phyloP scores from a whole-genome alignment of 345 rosid genomes.

The Cardamine occulta region DNA sequence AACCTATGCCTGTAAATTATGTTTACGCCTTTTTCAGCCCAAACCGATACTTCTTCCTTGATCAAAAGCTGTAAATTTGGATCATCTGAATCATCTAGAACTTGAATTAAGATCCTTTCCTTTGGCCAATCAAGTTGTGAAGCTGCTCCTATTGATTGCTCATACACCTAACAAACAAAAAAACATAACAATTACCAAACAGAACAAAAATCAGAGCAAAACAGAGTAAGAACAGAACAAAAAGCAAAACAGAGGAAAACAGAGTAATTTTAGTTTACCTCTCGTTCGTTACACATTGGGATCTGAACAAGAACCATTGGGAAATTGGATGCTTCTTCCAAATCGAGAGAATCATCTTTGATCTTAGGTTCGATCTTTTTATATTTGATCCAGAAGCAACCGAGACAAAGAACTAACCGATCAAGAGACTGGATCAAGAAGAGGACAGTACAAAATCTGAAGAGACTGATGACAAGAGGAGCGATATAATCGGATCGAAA shows the following conservation, averaged over 20 bases:
- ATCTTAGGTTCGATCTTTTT: constrained; percentile 68
- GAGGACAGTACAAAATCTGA: constrained; percentile 68
- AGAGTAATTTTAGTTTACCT: constrained; percentile 49
- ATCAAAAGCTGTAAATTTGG: constrained; percentile 64
- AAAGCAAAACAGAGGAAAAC: not conserved
- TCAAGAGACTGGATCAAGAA: constrained; percentile 91
- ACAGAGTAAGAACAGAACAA: not conserved
- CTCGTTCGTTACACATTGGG: constrained; percentile 96
- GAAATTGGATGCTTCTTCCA: constrained; percentile 62
- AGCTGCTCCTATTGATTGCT: constrained; percentile 76
- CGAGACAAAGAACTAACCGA: constrained; percentile 71
- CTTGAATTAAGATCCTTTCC: constrained; percentile 79
- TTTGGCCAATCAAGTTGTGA: constrained; percentile 92
- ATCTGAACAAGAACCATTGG: constrained; percentile 97
- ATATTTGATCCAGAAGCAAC: constrained; percentile 86
- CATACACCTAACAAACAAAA: constrained; percentile 60
- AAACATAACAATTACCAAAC: constrained; percentile 1
- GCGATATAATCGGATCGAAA: constrained; percentile 75
- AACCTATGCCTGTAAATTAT: constrained; percentile 83
- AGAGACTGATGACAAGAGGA: constrained; percentile 63
- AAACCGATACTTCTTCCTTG: constrained; percentile 70
- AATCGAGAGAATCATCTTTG: constrained; percentile 52
- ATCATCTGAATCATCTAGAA: constrained; percentile 84
- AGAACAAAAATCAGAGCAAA: not conserved
- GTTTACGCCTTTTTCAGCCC: constrained; percentile 78